Conservation (phyloP, 2,329 filamentous ascomycete species). For the Fusarium camptoceras region DNA sequence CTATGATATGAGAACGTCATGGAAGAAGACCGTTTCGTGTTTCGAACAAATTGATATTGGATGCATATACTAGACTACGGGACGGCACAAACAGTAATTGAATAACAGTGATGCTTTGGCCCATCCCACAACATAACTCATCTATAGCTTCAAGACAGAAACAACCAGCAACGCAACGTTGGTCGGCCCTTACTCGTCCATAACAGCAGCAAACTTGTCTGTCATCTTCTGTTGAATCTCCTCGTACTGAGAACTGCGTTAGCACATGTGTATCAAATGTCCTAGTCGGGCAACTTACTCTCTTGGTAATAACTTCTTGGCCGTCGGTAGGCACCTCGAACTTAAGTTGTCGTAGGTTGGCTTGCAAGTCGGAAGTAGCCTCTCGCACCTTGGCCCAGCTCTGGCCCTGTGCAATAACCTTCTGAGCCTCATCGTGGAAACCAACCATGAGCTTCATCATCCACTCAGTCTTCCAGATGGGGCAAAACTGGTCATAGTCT, state of each 20-base stretch:
- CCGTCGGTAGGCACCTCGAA: slow-evolving; percentile 93
- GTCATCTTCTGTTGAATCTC: slow-evolving; percentile 89
- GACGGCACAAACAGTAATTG: slow-evolving; percentile 45
- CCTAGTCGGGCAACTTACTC: slow-evolving; percentile 67
- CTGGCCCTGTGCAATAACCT: slow-evolving; percentile 90
- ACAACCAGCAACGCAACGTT: slow-evolving; percentile 38
- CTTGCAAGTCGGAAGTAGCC: slow-evolving; percentile 87
- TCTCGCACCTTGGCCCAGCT: slow-evolving; percentile 94
- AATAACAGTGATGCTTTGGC: slow-evolving; percentile 43
- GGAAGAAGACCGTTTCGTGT: background rate
- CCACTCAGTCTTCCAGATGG: slow-evolving; percentile 99
- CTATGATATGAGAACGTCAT: background rate
- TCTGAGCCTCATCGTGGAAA: slow-evolving; percentile 97
- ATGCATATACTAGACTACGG: slow-evolving; percentile 47
- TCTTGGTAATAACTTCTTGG: slow-evolving; percentile 83
- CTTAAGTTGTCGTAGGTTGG: slow-evolving; percentile 89
- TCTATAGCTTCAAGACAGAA: slow-evolving; percentile 48
- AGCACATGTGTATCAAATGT: slow-evolving; percentile 47
- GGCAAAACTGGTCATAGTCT: slow-evolving; percentile 99
- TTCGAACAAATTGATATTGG: slow-evolving; percentile 45
- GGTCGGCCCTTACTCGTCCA: slow-evolving; percentile 79
- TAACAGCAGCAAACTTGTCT: slow-evolving; percentile 96
- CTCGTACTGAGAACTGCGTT: slow-evolving; percentile 77
- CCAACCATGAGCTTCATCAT: slow-evolving; percentile 99
- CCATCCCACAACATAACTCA: slow-evolving; percentile 37